A percentile compares a stretch with the other conserved stretches of the same genome.
These are phyloP conservation scores for Malus orientalis DNA, from an alignment of 306 rosid genomes.

Conservation along the genomic window DNA sequence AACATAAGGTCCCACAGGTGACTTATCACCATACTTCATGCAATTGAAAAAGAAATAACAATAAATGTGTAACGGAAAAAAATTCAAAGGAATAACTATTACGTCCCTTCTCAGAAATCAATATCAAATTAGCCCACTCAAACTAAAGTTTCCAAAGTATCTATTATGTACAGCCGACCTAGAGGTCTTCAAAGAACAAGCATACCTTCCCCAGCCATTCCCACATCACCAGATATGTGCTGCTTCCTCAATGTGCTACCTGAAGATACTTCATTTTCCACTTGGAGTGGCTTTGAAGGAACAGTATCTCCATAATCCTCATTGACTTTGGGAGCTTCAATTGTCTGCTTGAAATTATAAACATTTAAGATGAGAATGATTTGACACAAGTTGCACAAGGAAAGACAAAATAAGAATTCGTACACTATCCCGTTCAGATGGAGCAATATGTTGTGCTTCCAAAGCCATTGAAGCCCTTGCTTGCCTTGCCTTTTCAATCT, in stretches of 20 bases:
- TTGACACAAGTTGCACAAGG: not conserved
- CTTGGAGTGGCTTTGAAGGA: conserved; percentile 56
- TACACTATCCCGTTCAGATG: conserved; percentile 50
- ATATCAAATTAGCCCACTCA: too few species aligned
- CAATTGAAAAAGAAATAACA: too few species aligned
- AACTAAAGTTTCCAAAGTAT: not conserved
- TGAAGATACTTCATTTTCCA: conserved; percentile 35
- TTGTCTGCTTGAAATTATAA: conserved; percentile 40
- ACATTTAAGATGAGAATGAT: not conserved
- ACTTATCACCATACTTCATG: too few species aligned
- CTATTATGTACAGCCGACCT: too few species aligned
- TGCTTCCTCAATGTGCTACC: conserved; percentile 40
- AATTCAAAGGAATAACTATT: too few species aligned
- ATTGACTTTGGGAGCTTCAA: conserved; percentile 38
- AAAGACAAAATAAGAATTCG: conserved; percentile 9
- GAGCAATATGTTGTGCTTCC: conserved; percentile 55
- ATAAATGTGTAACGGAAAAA: too few species aligned
- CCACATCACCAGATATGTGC: conserved; percentile 33
- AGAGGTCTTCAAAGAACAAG: not conserved
- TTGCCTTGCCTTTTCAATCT: conserved; percentile 82
- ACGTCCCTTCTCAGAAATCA: too few species aligned
- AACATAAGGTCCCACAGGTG: too few species aligned
- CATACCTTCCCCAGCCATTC: conserved; percentile 56
- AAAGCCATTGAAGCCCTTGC: conserved; percentile 71
- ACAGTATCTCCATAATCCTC: conserved; percentile 84